Conservation (phyloP, 2,329 filamentous ascomycete species). For the Pseudovirgaria hyperparasitica region DNA sequence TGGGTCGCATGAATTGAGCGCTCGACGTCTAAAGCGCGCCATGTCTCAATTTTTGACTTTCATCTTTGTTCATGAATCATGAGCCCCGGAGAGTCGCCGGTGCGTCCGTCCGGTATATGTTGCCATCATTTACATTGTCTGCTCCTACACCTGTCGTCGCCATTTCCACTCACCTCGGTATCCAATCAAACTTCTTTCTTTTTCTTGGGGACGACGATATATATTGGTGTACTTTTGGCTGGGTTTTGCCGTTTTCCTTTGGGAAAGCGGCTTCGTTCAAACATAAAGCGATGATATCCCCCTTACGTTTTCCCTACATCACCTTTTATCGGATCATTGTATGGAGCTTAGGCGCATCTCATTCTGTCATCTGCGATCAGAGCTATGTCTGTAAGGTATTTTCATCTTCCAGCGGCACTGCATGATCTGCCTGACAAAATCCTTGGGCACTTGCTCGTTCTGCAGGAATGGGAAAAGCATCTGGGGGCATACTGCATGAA, state of each 20-base stretch:
- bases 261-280: constrained; percentile 24
- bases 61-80: constrained; percentile 22
- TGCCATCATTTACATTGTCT: constrained; percentile 18
- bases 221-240: constrained; percentile 12
- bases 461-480: too few species aligned
- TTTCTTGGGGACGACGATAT: too few species aligned
- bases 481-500: too few species aligned
- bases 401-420: too few species aligned
- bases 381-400: too few species aligned
- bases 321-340: not conserved
- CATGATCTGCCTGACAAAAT: too few species aligned
- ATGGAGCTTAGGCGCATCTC: too few species aligned
- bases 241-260: constrained; percentile 13
- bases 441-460: too few species aligned
- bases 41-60: not conserved
- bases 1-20: constrained; percentile 22
- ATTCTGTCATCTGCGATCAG: too few species aligned
- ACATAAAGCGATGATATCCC: constrained; percentile 32
- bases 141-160: constrained; percentile 13
- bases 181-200: too few species aligned
- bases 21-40: not conserved
- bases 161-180: constrained; percentile 29
- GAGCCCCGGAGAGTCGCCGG: constrained; percentile 17
- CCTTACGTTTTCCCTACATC: constrained; percentile 18
- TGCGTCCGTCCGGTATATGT: constrained; percentile 18